Conservation (phyloP, 805 yeast genomes). For the Wickerhamiella azymoides region DNA sequence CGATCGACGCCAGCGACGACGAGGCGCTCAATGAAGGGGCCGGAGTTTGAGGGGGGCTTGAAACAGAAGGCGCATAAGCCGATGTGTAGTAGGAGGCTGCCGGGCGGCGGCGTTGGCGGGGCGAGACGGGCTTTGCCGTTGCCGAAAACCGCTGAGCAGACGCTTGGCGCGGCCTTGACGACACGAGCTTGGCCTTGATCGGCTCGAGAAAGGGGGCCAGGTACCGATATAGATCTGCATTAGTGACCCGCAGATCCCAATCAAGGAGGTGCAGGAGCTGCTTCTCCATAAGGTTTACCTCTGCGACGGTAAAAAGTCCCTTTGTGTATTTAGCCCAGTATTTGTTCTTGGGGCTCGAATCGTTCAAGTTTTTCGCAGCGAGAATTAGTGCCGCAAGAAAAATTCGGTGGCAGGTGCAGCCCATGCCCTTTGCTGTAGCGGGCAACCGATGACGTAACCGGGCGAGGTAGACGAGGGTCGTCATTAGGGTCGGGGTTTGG, state of each 20-base stretch:
- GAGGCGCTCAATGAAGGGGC: conserved; percentile 13
- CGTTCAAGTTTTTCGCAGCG: conserved; percentile 87
- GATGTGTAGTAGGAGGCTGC: conserved; percentile 2
- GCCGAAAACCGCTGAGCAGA: neutral
- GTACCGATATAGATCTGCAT: conserved; percentile 53
- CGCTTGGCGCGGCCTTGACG: neutral
- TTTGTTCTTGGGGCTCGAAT: conserved; percentile 86
- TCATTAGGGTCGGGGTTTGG: conserved; percentile 90
- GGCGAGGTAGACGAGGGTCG: conserved; percentile 70
- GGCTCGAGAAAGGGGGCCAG: conserved; percentile 64
- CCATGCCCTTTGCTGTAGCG: conserved; percentile 75
- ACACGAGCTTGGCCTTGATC: conserved; percentile 44
- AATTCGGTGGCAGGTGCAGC: conserved; percentile 82
- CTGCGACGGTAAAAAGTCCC: conserved; percentile 61
- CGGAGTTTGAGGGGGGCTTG: conserved; percentile 8
- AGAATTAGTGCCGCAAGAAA: conserved; percentile 78
- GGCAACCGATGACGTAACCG: conserved; percentile 70
- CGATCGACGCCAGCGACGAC: conserved; percentile 10
- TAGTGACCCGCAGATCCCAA: conserved; percentile 68
- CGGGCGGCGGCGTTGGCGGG: conserved; percentile 9
- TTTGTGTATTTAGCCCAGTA: conserved; percentile 93
- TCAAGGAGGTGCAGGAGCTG: conserved; percentile 70
- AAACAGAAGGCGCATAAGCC: neutral
- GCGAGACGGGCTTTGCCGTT: neutral
- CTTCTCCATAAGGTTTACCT: conserved; percentile 82